Conservation (phyloP, 2,329 filamentous ascomycete genomes). For the Epichloe gansuensis region DNA sequence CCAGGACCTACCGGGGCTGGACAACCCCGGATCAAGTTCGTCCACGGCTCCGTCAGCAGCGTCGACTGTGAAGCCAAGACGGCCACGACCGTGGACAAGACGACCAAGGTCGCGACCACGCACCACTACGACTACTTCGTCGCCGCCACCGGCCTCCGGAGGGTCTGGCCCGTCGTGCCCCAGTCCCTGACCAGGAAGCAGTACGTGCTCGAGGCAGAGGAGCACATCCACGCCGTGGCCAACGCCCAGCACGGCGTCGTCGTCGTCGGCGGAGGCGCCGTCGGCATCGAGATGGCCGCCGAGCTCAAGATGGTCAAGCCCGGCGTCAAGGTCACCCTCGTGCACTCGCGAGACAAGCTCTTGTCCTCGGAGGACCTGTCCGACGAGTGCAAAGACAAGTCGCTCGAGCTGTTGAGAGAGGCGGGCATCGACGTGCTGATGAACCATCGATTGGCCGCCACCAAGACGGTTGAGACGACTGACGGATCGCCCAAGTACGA, state of each 20-base stretch:
- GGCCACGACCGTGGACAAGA: conserved; percentile 41
- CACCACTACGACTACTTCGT: conserved; percentile 64
- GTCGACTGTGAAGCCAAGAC: conserved; percentile 49
- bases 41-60: conserved; percentile 51
- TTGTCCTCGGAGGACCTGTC: conserved; percentile 64
- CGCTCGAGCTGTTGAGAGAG: conserved; percentile 45
- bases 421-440: conserved; percentile 54
- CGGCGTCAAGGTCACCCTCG: conserved; percentile 53
- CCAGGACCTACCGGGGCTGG: conserved; percentile 53
- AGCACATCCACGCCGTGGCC: conserved; percentile 44
- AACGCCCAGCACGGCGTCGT: conserved; percentile 47
- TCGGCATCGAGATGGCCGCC: conserved; percentile 71
- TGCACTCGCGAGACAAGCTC: conserved; percentile 59
- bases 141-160: conserved; percentile 55
- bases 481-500: conserved; percentile 30
- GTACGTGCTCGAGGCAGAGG: conserved; percentile 49
- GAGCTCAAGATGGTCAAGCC: conserved; percentile 62
- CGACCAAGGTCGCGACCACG: conserved; percentile 28
- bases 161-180: conserved; percentile 63
- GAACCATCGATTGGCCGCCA: conserved; percentile 41
- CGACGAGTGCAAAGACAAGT: conserved; percentile 53
- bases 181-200: conserved; percentile 48
- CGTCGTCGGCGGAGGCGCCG: conserved; percentile 65
- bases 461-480: conserved; percentile 31
- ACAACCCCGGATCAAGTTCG: conserved; percentile 46